Evolutionary conservation across 305 asterid species (phyloP).

Genomic region (Plantago coronopus): DNA sequence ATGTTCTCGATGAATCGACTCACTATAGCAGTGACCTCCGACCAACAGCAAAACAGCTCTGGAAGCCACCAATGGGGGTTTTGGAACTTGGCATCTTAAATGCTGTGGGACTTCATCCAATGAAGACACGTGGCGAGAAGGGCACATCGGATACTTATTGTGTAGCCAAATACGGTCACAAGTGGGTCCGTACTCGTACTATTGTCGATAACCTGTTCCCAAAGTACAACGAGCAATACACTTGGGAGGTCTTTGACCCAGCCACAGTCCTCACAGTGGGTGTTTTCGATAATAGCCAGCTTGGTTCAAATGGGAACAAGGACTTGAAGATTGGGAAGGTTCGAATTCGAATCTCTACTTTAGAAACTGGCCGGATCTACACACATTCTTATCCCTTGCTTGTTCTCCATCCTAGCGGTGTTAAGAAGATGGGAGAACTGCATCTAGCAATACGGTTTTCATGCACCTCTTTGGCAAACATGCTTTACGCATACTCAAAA

Average conservation of each 20-base stretch:
- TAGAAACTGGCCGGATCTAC: slow-evolving; percentile 56
- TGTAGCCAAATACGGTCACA: slow-evolving; percentile 80
- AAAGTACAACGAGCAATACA: slow-evolving; percentile 75
- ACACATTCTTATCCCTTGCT: slow-evolving; percentile 62
- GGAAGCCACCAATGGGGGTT: slow-evolving; percentile 78
- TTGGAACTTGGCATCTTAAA: slow-evolving; percentile 69
- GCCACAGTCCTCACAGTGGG: slow-evolving; percentile 82
- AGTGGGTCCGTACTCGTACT: slow-evolving; percentile 83
- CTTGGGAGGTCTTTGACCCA: slow-evolving; percentile 88
- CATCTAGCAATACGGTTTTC: slow-evolving; percentile 58
- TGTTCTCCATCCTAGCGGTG: slow-evolving; percentile 55
- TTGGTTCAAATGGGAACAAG: slow-evolving; percentile 45
- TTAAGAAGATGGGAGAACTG: slow-evolving; percentile 63
- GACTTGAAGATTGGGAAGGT: slow-evolving; percentile 69
- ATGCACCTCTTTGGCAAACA: slow-evolving; percentile 52
- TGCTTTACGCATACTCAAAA: slow-evolving; percentile 42
- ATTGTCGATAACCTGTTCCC: slow-evolving; percentile 68
- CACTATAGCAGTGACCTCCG: slow-evolving; percentile 87
- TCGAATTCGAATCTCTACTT: slow-evolving; percentile 55
- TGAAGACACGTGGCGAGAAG: slow-evolving; percentile 72
- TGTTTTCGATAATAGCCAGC: slow-evolving; percentile 68
- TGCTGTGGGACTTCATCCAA: slow-evolving; percentile 77
- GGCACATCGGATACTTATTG: slow-evolving; percentile 82
- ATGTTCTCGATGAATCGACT: slow-evolving; percentile 85
- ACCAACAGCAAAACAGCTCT: slow-evolving; percentile 88